These are phyloP conservation scores for Arthrobotrys sphaeroides DNA, from an alignment of 2,329 filamentous ascomycete species.

Conservation along the genomic window DNA sequence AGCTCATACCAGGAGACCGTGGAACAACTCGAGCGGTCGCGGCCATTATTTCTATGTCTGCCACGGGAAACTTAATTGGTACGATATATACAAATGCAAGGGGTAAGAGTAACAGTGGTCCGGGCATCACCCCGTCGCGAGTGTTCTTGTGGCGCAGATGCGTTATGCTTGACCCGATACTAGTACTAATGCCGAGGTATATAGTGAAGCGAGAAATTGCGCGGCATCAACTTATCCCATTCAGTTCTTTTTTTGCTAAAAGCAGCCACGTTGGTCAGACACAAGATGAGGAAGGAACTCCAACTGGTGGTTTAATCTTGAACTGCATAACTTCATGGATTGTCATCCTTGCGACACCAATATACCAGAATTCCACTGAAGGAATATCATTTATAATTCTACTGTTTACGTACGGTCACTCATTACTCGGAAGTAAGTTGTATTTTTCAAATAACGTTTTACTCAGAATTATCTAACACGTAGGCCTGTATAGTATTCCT, in stretches of 20 bases:
- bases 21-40: not conserved
- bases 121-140: too few species aligned
- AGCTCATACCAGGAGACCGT: not conserved
- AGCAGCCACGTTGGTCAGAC: not conserved
- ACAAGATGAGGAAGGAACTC: not conserved
- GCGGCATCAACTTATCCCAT: conserved; percentile 5
- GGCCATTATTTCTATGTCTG: conserved; percentile 4
- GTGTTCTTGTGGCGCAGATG: too few species aligned
- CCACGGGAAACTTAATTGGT: conserved; percentile 1
- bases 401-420: conserved; percentile 16
- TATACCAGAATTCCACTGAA: conserved; percentile 5
- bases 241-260: conserved; percentile 14
- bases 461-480: too few species aligned
- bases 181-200: too few species aligned
- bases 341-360: conserved; percentile 8
- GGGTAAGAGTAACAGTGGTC: too few species aligned
- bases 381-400: conserved; percentile 14
- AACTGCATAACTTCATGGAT: conserved; percentile 1
- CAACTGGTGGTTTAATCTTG: not conserved
- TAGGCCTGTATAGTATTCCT: not conserved
- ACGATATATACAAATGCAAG: conserved; percentile 14
- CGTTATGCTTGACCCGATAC: too few species aligned
- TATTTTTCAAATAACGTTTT: too few species aligned
- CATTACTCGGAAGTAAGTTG: not conserved
- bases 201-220: conserved; percentile 16